These are phyloP conservation scores for Russula sp. DNA, from an alignment of 768 basidiomycete genomes.

Conservation along the genomic window DNA sequence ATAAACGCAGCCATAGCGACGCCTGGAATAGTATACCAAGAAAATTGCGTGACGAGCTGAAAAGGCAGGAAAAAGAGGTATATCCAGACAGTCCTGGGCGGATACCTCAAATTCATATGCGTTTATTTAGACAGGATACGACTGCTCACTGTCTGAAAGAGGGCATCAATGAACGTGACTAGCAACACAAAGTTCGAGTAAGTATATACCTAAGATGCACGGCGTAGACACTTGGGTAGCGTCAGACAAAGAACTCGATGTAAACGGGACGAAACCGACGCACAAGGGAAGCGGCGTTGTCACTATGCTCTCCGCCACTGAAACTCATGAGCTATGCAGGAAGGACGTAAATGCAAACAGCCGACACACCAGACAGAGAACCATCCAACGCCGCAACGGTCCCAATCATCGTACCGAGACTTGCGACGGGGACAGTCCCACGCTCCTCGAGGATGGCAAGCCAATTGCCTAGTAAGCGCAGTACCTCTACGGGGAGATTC, in stretches of 20 bases:
- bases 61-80: constrained; percentile 75
- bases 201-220: constrained; percentile 47
- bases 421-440: constrained; percentile 47
- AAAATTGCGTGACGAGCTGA: constrained; percentile 57
- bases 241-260: neutral
- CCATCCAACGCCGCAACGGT: constrained; percentile 48
- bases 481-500: constrained; percentile 51
- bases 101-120: neutral
- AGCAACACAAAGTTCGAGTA: neutral
- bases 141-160: constrained; percentile 4
- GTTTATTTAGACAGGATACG: neutral
- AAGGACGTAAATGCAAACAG: constrained; percentile 11
- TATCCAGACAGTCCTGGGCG: constrained; percentile 50
- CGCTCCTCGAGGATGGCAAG: constrained; percentile 50
- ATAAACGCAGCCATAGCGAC: constrained; percentile 61
- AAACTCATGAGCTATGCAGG: neutral
- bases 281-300: constrained; percentile 62
- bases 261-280: constrained; percentile 26
- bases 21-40: constrained; percentile 60
- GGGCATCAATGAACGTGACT: neutral
- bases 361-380: constrained; percentile 36
- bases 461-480: constrained; percentile 53
- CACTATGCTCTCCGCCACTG: constrained; percentile 52
- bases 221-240: constrained; percentile 49
- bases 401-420: constrained; percentile 44